A percentile compares a stretch with the other conserved stretches of the same genome.
Conservation (phyloP, 108 stramenopile genomes). For the Nannochloropsis salina region DNA sequence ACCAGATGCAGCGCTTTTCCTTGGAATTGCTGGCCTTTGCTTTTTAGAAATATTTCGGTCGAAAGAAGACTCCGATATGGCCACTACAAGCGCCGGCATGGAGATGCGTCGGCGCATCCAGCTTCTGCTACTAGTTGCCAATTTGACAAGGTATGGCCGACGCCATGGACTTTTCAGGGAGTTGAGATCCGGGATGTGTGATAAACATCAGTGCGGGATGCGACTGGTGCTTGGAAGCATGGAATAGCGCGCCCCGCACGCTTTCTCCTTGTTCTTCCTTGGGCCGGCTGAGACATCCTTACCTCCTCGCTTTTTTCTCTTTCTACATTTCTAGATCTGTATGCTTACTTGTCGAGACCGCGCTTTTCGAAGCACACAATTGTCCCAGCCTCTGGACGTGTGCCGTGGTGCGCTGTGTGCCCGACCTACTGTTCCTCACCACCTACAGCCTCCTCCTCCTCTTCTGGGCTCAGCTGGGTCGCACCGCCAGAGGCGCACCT, state of each 20-base stretch:
- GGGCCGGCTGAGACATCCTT: background rate
- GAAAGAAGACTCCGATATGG: background rate
- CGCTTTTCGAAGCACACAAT: background rate
- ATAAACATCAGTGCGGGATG: too few relatives aligned
- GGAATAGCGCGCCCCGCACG: too few relatives aligned
- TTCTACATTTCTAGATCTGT: background rate
- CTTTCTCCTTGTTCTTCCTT: too few relatives aligned
- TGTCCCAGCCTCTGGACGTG: background rate
- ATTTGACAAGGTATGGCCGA: slow-evolving; percentile 8
- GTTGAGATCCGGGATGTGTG: too few relatives aligned
- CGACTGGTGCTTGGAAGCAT: too few relatives aligned
- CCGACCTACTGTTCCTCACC: background rate
- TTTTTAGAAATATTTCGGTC: background rate
- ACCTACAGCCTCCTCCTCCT: slow-evolving; percentile 12
- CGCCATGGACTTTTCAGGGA: too few relatives aligned
- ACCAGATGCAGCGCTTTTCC: slow-evolving; percentile 13
- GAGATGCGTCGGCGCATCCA: slow-evolving; percentile 11
- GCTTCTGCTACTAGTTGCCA: background rate
- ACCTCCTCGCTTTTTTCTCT: background rate
- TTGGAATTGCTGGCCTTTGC: background rate
- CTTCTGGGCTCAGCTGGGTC: background rate
- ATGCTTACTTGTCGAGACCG: background rate
- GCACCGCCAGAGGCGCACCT: background rate
- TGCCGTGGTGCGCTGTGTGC: background rate
- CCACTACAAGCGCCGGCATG: background rate